Evolutionary conservation across 2,329 filamentous ascomycete genomes (phyloP), one percentile per base, ranked within the genome.

Genomic region (Acephala macrosclerotiorum): DNA sequence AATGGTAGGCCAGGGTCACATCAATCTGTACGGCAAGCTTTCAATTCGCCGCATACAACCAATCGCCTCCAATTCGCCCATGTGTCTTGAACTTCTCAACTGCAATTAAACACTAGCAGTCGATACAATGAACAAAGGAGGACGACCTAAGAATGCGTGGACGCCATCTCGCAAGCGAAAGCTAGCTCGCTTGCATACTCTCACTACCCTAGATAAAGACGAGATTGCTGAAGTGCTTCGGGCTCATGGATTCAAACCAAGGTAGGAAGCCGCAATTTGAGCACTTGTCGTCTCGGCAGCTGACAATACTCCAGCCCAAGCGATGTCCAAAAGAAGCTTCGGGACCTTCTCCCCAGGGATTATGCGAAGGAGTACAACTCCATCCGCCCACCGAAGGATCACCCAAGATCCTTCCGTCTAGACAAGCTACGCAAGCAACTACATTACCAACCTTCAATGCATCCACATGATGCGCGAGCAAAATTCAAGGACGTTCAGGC

Each of bases 261-360:
- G 49, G 49, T 53, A 33, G 14, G 26, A 29, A 29, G 1, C 20
- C 1, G 4, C 12, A 51, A 51, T 18, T 1, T 4, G 22, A 3
- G 9, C 8, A 5, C 11, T 14, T 12, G 1, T 12, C 25, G 20
- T 6, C 4, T 3, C 12, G 20, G 7, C 33, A 18, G 25, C 22
- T 59, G 14, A 29, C 42, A n/a, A 11, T 33, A 4, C 12, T n/a
- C 1, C 2, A 59, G 57, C 25, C 26, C 57, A 8, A 45, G 57
- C 26, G 57, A 59, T 47, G 33, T 59, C 33, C 57, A 59, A 22
- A 59, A 59, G n/a, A 45, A 20, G 38, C 57, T 59, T n/a, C 36
- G 57, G 18, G 35, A 42, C 2, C 25, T 59, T 3, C 42, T 59
- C 11, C 57, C 57, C 4, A 47, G 29, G 16, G 57, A 59, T 14